A percentile compares a stretch with the other conserved stretches of the same genome.
Conservation (phyloP, 2,329 filamentous ascomycete genomes). For the Elsinoe batatas region DNA sequence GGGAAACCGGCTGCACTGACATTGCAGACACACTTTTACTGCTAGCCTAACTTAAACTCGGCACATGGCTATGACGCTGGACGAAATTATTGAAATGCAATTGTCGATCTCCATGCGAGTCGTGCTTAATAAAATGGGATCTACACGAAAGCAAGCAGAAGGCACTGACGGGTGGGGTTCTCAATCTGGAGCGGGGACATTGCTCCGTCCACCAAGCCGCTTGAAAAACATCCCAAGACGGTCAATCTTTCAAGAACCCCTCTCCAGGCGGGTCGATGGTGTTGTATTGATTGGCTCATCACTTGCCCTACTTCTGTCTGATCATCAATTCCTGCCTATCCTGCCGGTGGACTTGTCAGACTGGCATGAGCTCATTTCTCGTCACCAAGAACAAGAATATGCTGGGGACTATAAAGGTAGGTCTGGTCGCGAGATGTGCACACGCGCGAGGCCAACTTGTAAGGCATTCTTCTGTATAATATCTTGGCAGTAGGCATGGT, state of each 20-base stretch:
- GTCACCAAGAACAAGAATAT: background rate
- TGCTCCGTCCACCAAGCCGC: background rate
- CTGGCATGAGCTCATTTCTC: slow-evolving; percentile 2
- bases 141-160: background rate
- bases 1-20: no score
- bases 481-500: background rate
- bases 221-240: slow-evolving; percentile 1
- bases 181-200: background rate
- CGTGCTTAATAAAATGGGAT: slow-evolving; percentile 1
- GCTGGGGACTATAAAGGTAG: background rate
- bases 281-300: background rate
- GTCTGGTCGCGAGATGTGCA: background rate
- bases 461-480: background rate
- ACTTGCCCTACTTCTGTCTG: background rate
- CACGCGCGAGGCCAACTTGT: background rate
- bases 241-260: slow-evolving; percentile 3
- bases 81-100: background rate
- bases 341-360: background rate
- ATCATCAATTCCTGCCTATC: background rate
- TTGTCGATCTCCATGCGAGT: background rate
- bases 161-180: background rate
- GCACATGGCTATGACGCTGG: no score
- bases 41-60: no score
- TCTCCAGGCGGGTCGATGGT: slow-evolving; percentile 1
- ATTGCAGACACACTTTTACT: no score